Percentiles rank a stretch among this genome's conserved stretches.
These are phyloP conservation scores for Hypoxylon sp. DNA, from an alignment of 2,329 filamentous ascomycete species.

Conservation along the genomic window DNA sequence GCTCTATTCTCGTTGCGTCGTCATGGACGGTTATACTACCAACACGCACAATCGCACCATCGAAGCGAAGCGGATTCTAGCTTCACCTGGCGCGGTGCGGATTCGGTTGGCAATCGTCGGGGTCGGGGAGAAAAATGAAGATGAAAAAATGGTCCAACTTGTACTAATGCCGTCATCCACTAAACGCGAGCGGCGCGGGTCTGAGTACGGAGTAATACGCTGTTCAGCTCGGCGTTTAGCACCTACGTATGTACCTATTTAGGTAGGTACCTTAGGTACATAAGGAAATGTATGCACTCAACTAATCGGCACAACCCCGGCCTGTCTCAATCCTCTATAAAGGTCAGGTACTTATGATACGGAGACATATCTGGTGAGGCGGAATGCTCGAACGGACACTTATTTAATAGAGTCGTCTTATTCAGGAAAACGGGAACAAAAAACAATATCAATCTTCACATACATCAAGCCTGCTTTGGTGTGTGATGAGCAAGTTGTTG, in stretches of 20 bases:
- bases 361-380: too few relatives aligned
- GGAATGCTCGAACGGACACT: too few relatives aligned
- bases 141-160: slow-evolving; percentile 21
- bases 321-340: background rate
- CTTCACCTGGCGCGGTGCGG: slow-evolving; percentile 32
- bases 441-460: too few relatives aligned
- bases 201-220: slow-evolving; percentile 22
- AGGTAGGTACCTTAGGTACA: too few relatives aligned
- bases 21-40: slow-evolving; percentile 35
- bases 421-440: background rate
- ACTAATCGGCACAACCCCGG: slow-evolving; percentile 30
- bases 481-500: background rate
- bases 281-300: slow-evolving; percentile 14
- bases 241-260: background rate
- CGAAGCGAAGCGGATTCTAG: slow-evolving; percentile 31
- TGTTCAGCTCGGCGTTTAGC: slow-evolving; percentile 18
- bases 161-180: slow-evolving; percentile 42
- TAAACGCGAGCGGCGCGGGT: slow-evolving; percentile 22
- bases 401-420: too few relatives aligned
- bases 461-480: too few relatives aligned
- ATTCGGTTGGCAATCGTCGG: slow-evolving; percentile 18
- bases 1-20: slow-evolving; percentile 41
- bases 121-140: slow-evolving; percentile 14
- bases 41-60: slow-evolving; percentile 39
- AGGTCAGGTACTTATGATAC: background rate